Percentiles rank a stretch among this genome's conserved stretches.
phyloP scores from a whole-genome alignment of 2,329 filamentous ascomycete genomes.

The Drechslerella coelobrocha region DNA sequence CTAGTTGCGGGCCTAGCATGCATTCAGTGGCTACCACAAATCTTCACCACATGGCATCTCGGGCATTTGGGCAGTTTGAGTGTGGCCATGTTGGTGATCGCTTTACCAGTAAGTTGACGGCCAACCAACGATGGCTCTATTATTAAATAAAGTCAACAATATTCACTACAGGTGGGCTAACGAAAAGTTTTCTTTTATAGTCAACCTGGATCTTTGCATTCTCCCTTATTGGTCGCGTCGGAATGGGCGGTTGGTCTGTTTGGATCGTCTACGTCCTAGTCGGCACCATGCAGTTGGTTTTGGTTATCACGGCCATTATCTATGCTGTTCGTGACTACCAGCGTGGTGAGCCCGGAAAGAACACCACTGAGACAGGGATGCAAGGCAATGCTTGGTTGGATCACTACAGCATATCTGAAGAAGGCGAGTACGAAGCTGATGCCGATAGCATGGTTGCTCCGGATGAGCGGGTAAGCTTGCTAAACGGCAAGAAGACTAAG shows the following conservation, averaged over 20 bases:
- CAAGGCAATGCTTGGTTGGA: constrained; percentile 44
- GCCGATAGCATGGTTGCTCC: constrained; percentile 41
- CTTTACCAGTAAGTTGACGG: constrained; percentile 20
- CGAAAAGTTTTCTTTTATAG: constrained; percentile 37
- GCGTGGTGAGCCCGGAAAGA: constrained; percentile 41
- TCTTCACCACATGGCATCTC: constrained; percentile 49
- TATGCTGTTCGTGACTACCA: constrained; percentile 50
- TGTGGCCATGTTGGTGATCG: constrained; percentile 43
- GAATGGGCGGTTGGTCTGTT: constrained; percentile 50
- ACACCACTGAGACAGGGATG: constrained; percentile 33
- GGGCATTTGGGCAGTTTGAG: constrained; percentile 52
- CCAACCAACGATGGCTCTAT: no score
- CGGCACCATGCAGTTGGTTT: constrained; percentile 52
- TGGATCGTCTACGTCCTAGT: constrained; percentile 53
- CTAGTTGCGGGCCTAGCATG: constrained; percentile 51
- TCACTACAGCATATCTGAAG: constrained; percentile 33
- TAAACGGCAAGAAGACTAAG: constrained; percentile 10
- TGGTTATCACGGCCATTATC: constrained; percentile 50
- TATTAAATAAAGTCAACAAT: not conserved
- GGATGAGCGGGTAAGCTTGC: constrained; percentile 32
- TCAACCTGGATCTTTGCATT: constrained; percentile 55
- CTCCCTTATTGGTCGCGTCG: constrained; percentile 50
- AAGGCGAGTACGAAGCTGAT: constrained; percentile 31
- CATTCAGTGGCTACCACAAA: constrained; percentile 53
- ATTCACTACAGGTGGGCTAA: not conserved